A percentile compares a stretch with the other conserved stretches of the same genome.
Conservation (phyloP, 2,329 filamentous ascomycete species). For the Monosporascus sp. region DNA sequence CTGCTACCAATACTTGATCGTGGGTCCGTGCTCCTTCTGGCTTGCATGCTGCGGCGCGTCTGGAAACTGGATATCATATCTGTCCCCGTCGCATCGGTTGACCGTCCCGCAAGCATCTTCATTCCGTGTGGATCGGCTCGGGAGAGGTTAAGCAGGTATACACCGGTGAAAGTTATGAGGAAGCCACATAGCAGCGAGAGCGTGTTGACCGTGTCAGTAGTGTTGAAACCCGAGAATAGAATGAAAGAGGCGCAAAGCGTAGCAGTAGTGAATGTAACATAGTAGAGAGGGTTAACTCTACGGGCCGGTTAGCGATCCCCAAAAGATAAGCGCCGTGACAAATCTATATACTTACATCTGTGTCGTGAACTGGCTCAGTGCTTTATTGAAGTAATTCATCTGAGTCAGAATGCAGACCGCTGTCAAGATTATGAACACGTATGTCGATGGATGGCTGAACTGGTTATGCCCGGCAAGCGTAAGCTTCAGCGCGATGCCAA, state of each 20-base stretch:
- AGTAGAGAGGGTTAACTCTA: slow-evolving; percentile 93
- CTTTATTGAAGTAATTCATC: slow-evolving; percentile 99
- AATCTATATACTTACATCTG: slow-evolving; percentile 69
- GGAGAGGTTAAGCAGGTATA: slow-evolving; percentile 95
- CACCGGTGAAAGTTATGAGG: slow-evolving; percentile 88
- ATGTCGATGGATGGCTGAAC: slow-evolving; percentile 90
- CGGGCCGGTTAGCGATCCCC: slow-evolving; percentile 19
- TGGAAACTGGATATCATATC: slow-evolving; percentile 86
- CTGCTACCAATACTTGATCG: slow-evolving; percentile 58
- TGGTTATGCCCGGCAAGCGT: slow-evolving; percentile 92
- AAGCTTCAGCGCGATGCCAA: slow-evolving; percentile 94
- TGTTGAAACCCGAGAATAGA: slow-evolving; percentile 94
- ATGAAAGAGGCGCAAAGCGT: slow-evolving; percentile 94
- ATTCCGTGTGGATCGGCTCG: slow-evolving; percentile 81
- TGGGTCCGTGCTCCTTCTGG: slow-evolving; percentile 66
- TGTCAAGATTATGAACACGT: slow-evolving; percentile 93
- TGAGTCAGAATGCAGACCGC: slow-evolving; percentile 92
- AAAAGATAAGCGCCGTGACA: not conserved
- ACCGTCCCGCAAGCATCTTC: slow-evolving; percentile 56
- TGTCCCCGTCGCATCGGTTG: slow-evolving; percentile 77
- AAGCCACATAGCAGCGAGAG: slow-evolving; percentile 90
- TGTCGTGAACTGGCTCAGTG: slow-evolving; percentile 90
- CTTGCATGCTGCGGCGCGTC: slow-evolving; percentile 90
- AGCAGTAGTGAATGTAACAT: slow-evolving; percentile 93
- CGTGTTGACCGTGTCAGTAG: slow-evolving; percentile 83